Evolutionary conservation across 768 basidiomycete genomes (phyloP), one percentile per base, ranked within the genome.

Genomic region (Pisolithus marmoratus): DNA sequence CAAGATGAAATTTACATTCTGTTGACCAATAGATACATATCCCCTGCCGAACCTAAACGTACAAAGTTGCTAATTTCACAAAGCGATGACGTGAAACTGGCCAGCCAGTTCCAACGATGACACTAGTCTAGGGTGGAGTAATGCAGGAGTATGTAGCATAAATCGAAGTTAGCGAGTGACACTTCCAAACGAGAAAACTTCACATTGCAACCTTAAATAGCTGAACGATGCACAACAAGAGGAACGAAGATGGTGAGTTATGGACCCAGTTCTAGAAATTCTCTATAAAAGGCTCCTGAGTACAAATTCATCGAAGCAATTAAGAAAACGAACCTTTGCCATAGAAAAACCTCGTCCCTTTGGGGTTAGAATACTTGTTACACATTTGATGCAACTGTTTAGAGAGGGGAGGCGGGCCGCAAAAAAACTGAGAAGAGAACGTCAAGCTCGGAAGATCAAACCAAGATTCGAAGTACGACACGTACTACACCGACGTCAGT

Each of bases 401-500:
- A 24, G 87, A 89, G 40, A 94, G 69, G 9, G 75, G 79, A 0
- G 83, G 56, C 3, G 92, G 91, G 14, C 93, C 93, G 61, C 93
- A 95, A 79, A 91, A 95, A 75, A 92, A 90, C 70, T 76, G 50
- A 17, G 49, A 53, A 41, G 5, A 44, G 24, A 14, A 22, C 41
- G 26, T 26, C 37, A 14, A 17, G 60, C 11, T 23, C 34, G 55
- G 50, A 3, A 14, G 23, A 40, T 34, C 36, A 17, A 31, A 20
- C 14, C 5, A 5, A 23, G 9, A 27, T 1, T 19, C n/a, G 22
- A 27, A 24, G 46, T 12, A 14, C 3, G 11, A 7, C 34, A 60
- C 60, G 31, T 64, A 88, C 85, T 65, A 95, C 92, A 48, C 93
- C 94, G 49, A 90, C 83, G 62, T 94, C 93, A 1, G 94, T 88